Evolutionary conservation across 139 green algal species (phyloP), one percentile per base, ranked within the genome.

Genomic region (Coelastrella sp.): DNA sequence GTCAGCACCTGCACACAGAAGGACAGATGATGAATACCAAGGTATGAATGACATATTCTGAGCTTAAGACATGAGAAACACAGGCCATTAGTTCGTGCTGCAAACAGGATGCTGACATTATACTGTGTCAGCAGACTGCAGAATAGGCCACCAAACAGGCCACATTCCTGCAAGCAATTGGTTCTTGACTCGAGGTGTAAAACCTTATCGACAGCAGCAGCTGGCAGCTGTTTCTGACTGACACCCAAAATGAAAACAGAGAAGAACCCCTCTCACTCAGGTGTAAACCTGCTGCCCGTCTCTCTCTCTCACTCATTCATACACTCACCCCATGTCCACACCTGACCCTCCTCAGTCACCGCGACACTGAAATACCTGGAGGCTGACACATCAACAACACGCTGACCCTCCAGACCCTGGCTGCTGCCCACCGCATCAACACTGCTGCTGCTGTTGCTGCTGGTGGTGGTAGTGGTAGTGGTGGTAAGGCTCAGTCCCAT

Each of bases 301-400:
- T 1, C 35, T 49, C 35, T 49, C 35, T 82, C 56, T 1, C 35
- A 5, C 35, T 49, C 35, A 49, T 3, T 5, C 35, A 49, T 1
- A 49, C 35, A 65, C 80, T 78, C 63, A 87, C 87, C 87, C 49
- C 84, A 83, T 7, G 92, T 91, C 94, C 95, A 97, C 74, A 97
- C 94, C 60, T 95, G 87, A 0, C 95, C 94, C 0, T 49, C 80
- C 6, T 82, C 85, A 1, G 93, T 96, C 15, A 92, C 90, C 0
- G 87, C 88, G 0, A 88, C 85, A 27, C 72, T 92, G 90, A 96
- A 95, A 90, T 94, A 95, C 4, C 86, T 88, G 20, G 91, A 94
- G 8, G 93, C 93, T 7, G 90, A 87, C 1, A 95, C 74, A 4
- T n/a, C 73, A 60, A 91, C 84, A 74, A 95, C 93, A 17, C 19